Percentiles rank a stretch among this genome's conserved stretches.
Conservation (phyloP, 352 stramenopile genomes). For the Globisporangium camurandrum region DNA sequence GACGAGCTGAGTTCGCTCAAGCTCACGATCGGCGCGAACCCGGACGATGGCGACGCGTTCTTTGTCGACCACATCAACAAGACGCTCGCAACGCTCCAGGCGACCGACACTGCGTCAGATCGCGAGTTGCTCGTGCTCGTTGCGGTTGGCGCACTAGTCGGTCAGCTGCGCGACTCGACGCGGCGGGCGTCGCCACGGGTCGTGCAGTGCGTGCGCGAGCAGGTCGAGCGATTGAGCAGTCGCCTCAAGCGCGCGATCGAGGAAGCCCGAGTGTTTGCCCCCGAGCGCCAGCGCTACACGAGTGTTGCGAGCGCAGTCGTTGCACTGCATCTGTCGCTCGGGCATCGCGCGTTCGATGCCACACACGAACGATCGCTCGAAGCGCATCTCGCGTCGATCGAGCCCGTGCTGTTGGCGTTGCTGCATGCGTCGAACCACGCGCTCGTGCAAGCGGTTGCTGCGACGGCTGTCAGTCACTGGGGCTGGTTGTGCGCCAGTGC, state of each 20-base stretch:
- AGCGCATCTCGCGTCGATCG: conserved; percentile 16
- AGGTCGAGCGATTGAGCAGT: conserved; percentile 15
- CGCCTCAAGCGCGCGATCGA: conserved; percentile 25
- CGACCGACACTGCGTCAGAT: conserved; percentile 10
- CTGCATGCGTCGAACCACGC: conserved; percentile 7
- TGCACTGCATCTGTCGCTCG: conserved; percentile 29
- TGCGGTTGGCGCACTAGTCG: conserved; percentile 27
- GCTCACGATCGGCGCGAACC: conserved; percentile 27
- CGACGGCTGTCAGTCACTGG: background rate
- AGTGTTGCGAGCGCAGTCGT: conserved; percentile 18
- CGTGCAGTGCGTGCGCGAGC: conserved; percentile 15
- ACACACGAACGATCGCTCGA: conserved; percentile 13
- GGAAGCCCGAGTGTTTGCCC: conserved; percentile 28
- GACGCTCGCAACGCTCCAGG: conserved; percentile 12
- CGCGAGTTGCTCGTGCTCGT: conserved; percentile 12
- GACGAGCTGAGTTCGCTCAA: conserved; percentile 34
- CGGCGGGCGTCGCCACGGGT: conserved; percentile 28
- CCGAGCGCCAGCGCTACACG: conserved; percentile 6
- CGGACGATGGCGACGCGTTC: conserved; percentile 28
- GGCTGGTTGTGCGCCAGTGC: conserved; percentile 1
- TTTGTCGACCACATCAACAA: conserved; percentile 24
- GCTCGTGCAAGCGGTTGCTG: background rate
- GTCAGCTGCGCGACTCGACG: conserved; percentile 26
- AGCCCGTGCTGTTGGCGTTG: conserved; percentile 18
- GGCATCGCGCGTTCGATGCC: conserved; percentile 16